These are phyloP conservation scores for Exutisphaerella laricina DNA, from an alignment of 2,329 filamentous ascomycete species.

Conservation along the genomic window DNA sequence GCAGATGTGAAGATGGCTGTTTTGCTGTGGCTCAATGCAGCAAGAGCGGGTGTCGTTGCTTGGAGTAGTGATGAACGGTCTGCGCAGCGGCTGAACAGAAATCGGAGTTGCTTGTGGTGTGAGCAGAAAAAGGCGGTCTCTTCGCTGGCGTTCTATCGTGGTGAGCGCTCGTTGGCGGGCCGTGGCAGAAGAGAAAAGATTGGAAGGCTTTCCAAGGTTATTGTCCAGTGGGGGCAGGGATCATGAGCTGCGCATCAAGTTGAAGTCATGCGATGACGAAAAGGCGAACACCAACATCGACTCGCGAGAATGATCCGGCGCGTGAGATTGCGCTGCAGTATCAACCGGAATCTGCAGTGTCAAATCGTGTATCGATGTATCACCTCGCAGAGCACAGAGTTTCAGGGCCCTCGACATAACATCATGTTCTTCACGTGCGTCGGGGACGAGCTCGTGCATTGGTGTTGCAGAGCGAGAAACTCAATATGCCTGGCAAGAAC, in stretches of 20 bases:
- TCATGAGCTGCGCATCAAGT: background rate
- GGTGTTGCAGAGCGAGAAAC: background rate
- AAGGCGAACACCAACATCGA: background rate
- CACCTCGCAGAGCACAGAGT: background rate
- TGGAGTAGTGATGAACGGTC: background rate
- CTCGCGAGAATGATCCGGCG: background rate
- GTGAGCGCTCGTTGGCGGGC: slow-evolving; percentile 1
- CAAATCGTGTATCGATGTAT: background rate
- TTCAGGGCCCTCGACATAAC: background rate
- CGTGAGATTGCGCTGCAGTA: background rate
- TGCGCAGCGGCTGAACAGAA: too few relatives aligned
- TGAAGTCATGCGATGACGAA: slow-evolving; percentile 1
- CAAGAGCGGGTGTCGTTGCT: background rate
- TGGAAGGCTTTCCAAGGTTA: background rate
- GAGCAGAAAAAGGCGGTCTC: background rate
- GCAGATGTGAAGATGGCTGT: background rate
- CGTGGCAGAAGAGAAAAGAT: slow-evolving; percentile 1
- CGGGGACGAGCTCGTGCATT: background rate
- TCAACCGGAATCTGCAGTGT: too few relatives aligned
- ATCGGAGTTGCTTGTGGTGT: too few relatives aligned
- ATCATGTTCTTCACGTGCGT: background rate
- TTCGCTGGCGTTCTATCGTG: slow-evolving; percentile 1
- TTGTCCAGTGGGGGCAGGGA: slow-evolving; percentile 1
- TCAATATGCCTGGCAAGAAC: background rate
- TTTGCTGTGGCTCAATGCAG: background rate